Base-by-base conservation (phyloP, 2,329 filamentous ascomycete genomes). In the Cordyceps militaris region DNA sequence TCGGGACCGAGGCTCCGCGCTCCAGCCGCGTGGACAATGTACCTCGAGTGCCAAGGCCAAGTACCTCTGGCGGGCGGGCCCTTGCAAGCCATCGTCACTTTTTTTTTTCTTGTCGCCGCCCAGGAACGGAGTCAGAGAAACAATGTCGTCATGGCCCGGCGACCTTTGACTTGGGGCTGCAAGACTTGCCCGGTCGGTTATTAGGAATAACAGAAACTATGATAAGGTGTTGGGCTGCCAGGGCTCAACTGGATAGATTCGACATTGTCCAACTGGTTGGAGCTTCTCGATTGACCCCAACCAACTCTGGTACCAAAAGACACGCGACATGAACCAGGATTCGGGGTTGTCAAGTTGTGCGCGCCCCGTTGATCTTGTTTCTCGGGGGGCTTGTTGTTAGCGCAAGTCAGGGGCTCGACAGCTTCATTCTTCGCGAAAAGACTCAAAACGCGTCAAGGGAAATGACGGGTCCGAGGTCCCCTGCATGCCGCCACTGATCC, bases 11-110 rank as follows among this genome's bases (percentile, higher is more conserved):
- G 42, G 42, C 30, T 47, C 16, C 40, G 42, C 43, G 40, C 40
- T 11, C 21, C 40, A 14, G 13, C 21, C 4, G 21, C 19, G 51
- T 3, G 10, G 44, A 16, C 47, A 21, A 56, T 40, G 53, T 56
- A 56, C 53, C 53, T 56, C 43, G 34, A 48, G 9, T 42, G 53
- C 53, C 53, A 56, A 56, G 53, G 30, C 53, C 23, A 56, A 48
- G 53, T 56, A 56, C 53, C 53, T 56, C 38, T 44, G 36, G 23
- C 36, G 50, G 50, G 36, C 38, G 50, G 50, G 26, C 23, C 23
- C 23, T 5, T 30, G 44, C 44, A 43, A 30, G 16, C 42, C 34
- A 36, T 21, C 28, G 23, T 51, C 48, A 28, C 23, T 16, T 26
- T 38, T 51, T 21, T 11, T 26, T 42, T 24, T 19, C 21, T 16